phyloP scores from a whole-genome alignment of 257 asterid species.

The Nicotiana attenuata region DNA sequence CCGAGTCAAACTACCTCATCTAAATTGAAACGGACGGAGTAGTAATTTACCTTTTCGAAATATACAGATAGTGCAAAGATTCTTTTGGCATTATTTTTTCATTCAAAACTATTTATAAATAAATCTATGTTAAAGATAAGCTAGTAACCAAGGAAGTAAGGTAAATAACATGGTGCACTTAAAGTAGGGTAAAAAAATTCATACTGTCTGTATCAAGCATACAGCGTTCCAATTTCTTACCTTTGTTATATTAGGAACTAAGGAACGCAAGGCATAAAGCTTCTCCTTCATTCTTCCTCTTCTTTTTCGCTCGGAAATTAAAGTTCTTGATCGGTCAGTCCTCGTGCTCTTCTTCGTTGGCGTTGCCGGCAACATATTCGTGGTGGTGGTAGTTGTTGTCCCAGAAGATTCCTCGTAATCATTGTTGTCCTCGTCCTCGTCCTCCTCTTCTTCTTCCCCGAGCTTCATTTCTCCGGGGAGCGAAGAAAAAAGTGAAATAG shows the following conservation, averaged over 20 bases:
- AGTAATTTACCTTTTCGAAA: background rate
- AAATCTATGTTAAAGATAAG: too few relatives aligned
- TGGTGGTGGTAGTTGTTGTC: background rate
- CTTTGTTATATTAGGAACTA: conserved; percentile 52
- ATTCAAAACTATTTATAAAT: too few relatives aligned
- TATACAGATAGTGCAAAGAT: background rate
- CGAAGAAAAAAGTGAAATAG: background rate
- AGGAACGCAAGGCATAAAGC: conserved; percentile 46
- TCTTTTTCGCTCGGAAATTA: conserved; percentile 66
- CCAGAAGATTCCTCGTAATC: background rate
- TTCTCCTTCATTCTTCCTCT: conserved; percentile 89
- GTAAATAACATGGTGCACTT: background rate
- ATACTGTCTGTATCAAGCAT: too few relatives aligned
- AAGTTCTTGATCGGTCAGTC: conserved; percentile 54
- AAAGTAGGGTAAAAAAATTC: too few relatives aligned
- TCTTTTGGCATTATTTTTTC: background rate
- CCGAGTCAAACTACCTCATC: too few relatives aligned
- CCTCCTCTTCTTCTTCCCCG: background rate
- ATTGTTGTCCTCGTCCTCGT: conserved; percentile 28
- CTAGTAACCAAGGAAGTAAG: background rate
- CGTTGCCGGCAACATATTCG: conserved; percentile 13
- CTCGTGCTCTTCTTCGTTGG: conserved; percentile 17
- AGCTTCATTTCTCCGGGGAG: background rate
- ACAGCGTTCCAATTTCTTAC: conserved; percentile 16
- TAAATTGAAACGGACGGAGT: too few relatives aligned